These are phyloP conservation scores for Vaccinium vitisidaea DNA, from an alignment of 148 eudicot species.

Conservation along the genomic window DNA sequence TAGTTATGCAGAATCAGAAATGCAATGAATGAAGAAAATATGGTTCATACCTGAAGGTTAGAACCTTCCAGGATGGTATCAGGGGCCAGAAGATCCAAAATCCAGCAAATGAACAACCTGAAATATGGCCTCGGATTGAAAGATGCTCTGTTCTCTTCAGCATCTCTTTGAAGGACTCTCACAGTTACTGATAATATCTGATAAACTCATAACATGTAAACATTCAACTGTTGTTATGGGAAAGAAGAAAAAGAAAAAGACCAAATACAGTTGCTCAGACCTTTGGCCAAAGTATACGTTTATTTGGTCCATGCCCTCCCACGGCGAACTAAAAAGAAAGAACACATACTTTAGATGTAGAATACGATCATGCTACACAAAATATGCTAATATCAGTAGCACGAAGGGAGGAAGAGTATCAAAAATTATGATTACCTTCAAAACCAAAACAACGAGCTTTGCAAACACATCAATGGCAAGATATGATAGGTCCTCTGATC, in stretches of 20 bases:
- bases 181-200: slow-evolving; percentile 50
- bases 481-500: slow-evolving; percentile 62
- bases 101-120: slow-evolving; percentile 85
- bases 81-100: slow-evolving; percentile 43
- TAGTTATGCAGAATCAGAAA: slow-evolving; percentile 4
- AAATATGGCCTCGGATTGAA: slow-evolving; percentile 92
- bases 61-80: slow-evolving; percentile 78
- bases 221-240: not conserved
- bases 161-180: slow-evolving; percentile 75
- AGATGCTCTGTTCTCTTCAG: slow-evolving; percentile 67
- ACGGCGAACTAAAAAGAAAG: slow-evolving; percentile 52
- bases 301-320: slow-evolving; percentile 72
- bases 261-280: slow-evolving; percentile 26
- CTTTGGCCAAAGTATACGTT: slow-evolving; percentile 71
- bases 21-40: not conserved
- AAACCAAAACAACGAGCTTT: slow-evolving; percentile 65
- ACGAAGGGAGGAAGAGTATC: not conserved
- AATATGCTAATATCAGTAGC: not conserved
- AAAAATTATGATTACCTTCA: slow-evolving; percentile 52
- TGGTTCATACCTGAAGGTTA: slow-evolving; percentile 63
- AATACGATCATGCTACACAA: not conserved
- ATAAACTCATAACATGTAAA: not conserved
- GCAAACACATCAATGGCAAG: slow-evolving; percentile 91
- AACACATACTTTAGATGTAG: not conserved
- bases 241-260: not conserved